A percentile compares a stretch with the other conserved stretches of the same genome.
Evolutionary conservation across 371 early-diverging fungal genomes (phyloP).

Genomic region (Globomyces sp.): DNA sequence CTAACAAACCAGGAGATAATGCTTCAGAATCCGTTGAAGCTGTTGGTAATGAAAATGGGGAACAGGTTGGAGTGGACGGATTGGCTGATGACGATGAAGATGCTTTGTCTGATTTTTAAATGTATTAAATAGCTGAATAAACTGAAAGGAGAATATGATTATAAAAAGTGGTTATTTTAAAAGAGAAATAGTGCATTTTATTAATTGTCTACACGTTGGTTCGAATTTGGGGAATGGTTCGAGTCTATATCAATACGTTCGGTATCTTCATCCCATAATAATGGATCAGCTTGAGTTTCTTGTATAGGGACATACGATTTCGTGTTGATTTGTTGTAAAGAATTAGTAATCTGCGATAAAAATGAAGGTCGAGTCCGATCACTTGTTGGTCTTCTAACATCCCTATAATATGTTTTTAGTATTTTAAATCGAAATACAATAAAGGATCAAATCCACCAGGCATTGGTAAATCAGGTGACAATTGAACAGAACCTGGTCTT

Average conservation of each 20-base stretch:
- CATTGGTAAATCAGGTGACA: neutral
- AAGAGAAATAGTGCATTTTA: no score
- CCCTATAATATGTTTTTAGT: neutral
- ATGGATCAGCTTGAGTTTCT: slow-evolving; percentile 8
- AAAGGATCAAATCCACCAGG: neutral
- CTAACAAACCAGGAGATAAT: neutral
- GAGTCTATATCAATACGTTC: no score
- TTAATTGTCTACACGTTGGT: no score
- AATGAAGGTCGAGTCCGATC: slow-evolving; percentile 3
- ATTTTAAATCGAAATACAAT: neutral
- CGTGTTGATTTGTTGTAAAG: slow-evolving; percentile 1
- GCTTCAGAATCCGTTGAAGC: no score
- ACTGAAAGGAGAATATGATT: no score
- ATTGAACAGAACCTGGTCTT: slow-evolving; percentile 14
- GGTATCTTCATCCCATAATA: slow-evolving; percentile 9
- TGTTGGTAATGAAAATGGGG: no score
- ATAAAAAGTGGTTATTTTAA: no score
- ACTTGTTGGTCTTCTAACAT: slow-evolving; percentile 1
- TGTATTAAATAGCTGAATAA: no score
- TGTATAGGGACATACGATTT: slow-evolving; percentile 10
- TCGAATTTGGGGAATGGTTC: no score
- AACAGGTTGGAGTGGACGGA: no score
- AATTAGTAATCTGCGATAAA: slow-evolving; percentile 10
- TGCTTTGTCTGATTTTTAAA: no score
- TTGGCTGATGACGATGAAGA: no score